These are phyloP conservation scores for Phoma sp. DNA, from an alignment of 2,329 filamentous ascomycete species.

Conservation along the genomic window DNA sequence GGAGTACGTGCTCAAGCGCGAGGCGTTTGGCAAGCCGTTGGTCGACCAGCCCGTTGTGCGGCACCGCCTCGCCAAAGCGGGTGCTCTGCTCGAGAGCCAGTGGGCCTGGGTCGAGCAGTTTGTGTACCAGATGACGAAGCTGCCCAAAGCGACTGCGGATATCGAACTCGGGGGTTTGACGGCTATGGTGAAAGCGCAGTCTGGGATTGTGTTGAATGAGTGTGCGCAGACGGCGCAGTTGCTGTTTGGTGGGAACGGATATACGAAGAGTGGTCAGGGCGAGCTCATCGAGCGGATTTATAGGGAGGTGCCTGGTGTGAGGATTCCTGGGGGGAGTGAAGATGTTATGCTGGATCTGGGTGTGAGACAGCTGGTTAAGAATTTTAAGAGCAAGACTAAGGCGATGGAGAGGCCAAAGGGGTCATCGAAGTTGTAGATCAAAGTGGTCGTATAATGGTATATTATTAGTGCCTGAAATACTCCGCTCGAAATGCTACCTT, in stretches of 20 bases:
- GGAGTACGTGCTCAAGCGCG: constrained; percentile 68
- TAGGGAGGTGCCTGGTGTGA: constrained; percentile 66
- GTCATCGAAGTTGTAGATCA: constrained; percentile 49
- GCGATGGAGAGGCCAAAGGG: constrained; percentile 54
- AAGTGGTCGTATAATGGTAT: no score
- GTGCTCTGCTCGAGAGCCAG: constrained; percentile 70
- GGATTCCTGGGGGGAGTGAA: constrained; percentile 72
- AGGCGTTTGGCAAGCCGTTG: constrained; percentile 71
- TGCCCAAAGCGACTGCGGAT: constrained; percentile 66
- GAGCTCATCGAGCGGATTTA: constrained; percentile 73
- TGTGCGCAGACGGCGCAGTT: constrained; percentile 72
- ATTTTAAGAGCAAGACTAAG: constrained; percentile 66
- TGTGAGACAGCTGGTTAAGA: constrained; percentile 72
- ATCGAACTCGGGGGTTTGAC: constrained; percentile 72
- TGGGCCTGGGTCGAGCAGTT: constrained; percentile 77
- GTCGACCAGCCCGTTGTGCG: constrained; percentile 78
- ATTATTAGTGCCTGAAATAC: no score
- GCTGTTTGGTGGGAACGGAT: constrained; percentile 76
- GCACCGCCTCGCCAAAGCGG: constrained; percentile 73
- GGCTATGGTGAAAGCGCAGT: constrained; percentile 74
- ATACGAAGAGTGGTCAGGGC: constrained; percentile 71
- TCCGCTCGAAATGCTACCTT: no score
- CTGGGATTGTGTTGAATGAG: constrained; percentile 73
- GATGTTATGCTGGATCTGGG: constrained; percentile 75
- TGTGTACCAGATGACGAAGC: constrained; percentile 68